Conservation (phyloP, 192 early-diverging fungal genomes). For the Podochytrium sp. region DNA sequence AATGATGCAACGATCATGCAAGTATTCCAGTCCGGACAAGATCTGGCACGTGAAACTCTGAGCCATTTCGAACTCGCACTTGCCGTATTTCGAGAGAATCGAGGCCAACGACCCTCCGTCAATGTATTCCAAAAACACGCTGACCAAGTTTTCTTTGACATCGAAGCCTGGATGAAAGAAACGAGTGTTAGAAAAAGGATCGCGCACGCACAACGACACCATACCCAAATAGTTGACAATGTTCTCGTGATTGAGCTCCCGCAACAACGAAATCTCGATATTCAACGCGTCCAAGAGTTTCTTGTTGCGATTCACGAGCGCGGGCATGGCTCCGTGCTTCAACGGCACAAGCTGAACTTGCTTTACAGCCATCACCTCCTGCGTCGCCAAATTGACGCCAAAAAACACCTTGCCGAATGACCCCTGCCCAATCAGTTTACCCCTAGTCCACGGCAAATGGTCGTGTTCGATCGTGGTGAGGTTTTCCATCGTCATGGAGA, state of each 20-base stretch:
- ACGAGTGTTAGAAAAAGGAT: neutral
- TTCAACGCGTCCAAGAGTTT: conserved; percentile 86
- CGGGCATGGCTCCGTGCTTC: neutral
- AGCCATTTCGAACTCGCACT: conserved; percentile 83
- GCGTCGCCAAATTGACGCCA: conserved; percentile 84
- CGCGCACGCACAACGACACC: neutral
- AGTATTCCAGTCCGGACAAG: conserved; percentile 88
- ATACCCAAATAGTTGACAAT: conserved; percentile 92
- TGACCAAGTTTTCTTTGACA: conserved; percentile 72
- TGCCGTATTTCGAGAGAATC: conserved; percentile 82
- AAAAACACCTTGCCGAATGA: conserved; percentile 94
- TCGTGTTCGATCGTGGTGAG: no score
- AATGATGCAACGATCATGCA: conserved; percentile 93
- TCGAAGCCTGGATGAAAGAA: conserved; percentile 66
- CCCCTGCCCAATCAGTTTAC: conserved; percentile 90
- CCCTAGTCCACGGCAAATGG: conserved; percentile 87
- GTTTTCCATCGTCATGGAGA: no score
- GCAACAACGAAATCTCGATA: conserved; percentile 87
- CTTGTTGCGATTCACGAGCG: conserved; percentile 25
- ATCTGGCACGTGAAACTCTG: conserved; percentile 89
- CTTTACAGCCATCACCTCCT: conserved; percentile 77
- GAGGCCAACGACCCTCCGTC: conserved; percentile 94
- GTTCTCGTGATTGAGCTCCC: conserved; percentile 91
- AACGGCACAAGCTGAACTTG: conserved; percentile 45
- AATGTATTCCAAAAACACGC: conserved; percentile 97